Percentiles rank a stretch among this genome's conserved stretches.
These are phyloP conservation scores for Micractinium sp. DNA, from an alignment of 139 green algal species.

Conservation along the genomic window DNA sequence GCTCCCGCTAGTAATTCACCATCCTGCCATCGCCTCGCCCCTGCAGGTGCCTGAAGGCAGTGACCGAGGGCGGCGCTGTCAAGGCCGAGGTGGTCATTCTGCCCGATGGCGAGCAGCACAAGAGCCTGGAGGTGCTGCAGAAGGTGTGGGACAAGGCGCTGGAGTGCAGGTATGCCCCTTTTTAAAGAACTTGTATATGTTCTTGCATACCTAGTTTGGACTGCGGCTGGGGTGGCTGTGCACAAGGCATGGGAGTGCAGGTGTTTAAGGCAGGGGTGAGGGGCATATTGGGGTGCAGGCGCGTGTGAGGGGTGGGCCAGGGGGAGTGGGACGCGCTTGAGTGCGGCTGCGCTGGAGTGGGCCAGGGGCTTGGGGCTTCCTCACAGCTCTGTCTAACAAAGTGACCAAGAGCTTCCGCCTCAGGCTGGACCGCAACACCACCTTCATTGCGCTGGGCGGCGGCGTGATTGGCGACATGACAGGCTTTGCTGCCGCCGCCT, in stretches of 20 bases:
- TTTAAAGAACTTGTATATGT: too few species aligned
- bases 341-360: too few species aligned
- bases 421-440: slow-evolving; percentile 89
- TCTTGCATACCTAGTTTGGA: not conserved
- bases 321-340: too few species aligned
- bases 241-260: not conserved
- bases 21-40: too few species aligned
- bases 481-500: slow-evolving; percentile 95
- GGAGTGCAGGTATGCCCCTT: slow-evolving; percentile 1
- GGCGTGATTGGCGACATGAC: slow-evolving; percentile 99
- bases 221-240: not conserved
- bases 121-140: slow-evolving; percentile 86
- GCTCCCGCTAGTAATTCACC: too few species aligned
- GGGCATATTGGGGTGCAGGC: not conserved
- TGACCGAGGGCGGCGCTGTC: slow-evolving; percentile 49
- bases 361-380: too few species aligned
- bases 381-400: too few species aligned
- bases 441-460: slow-evolving; percentile 95
- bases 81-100: slow-evolving; percentile 79
- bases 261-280: not conserved
- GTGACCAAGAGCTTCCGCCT: too few species aligned
- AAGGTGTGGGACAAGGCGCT: slow-evolving; percentile 58
- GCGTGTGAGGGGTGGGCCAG: not conserved
- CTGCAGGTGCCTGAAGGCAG: slow-evolving; percentile 49
- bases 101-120: slow-evolving; percentile 96